A percentile compares a stretch with the other conserved stretches of the same genome.
phyloP scores from a whole-genome alignment of 2,329 filamentous ascomycete species.

The Claviceps fusiformis region DNA sequence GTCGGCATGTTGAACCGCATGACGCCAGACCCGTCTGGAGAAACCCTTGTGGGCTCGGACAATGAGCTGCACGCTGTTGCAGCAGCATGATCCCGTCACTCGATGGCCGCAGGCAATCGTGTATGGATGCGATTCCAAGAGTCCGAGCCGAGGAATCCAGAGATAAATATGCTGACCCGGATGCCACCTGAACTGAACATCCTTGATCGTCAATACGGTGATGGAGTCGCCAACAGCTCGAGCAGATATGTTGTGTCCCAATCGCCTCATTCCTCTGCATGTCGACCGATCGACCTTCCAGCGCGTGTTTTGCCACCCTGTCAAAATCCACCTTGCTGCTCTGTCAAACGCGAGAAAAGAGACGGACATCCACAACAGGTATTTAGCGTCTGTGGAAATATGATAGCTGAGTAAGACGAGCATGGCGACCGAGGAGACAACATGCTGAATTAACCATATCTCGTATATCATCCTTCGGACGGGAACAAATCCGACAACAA shows the following conservation, averaged over 20 bases:
- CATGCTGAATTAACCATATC: slow-evolving; percentile 55
- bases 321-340: slow-evolving; percentile 32
- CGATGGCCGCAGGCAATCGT: slow-evolving; percentile 45
- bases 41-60: slow-evolving; percentile 43
- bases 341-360: slow-evolving; percentile 50
- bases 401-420: slow-evolving; percentile 51
- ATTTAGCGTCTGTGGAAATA: slow-evolving; percentile 42
- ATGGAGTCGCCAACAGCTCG: slow-evolving; percentile 35
- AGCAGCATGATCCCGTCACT: slow-evolving; percentile 36
- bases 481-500: slow-evolving; percentile 48
- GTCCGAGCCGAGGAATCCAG: slow-evolving; percentile 41
- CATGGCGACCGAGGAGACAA: slow-evolving; percentile 46
- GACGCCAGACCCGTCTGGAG: slow-evolving; percentile 37
- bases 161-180: slow-evolving; percentile 48
- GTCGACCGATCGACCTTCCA: slow-evolving; percentile 24
- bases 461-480: slow-evolving; percentile 55
- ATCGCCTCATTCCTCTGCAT: slow-evolving; percentile 32
- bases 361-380: slow-evolving; percentile 54
- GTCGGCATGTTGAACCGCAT: slow-evolving; percentile 25
- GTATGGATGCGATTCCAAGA: slow-evolving; percentile 45
- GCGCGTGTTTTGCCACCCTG: slow-evolving; percentile 40
- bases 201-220: slow-evolving; percentile 46
- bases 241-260: slow-evolving; percentile 40
- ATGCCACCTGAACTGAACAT: slow-evolving; percentile 45
- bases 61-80: slow-evolving; percentile 46